These are phyloP conservation scores for Protomyces gravidus DNA, from an alignment of 1,139 yeast species.

Conservation along the genomic window DNA sequence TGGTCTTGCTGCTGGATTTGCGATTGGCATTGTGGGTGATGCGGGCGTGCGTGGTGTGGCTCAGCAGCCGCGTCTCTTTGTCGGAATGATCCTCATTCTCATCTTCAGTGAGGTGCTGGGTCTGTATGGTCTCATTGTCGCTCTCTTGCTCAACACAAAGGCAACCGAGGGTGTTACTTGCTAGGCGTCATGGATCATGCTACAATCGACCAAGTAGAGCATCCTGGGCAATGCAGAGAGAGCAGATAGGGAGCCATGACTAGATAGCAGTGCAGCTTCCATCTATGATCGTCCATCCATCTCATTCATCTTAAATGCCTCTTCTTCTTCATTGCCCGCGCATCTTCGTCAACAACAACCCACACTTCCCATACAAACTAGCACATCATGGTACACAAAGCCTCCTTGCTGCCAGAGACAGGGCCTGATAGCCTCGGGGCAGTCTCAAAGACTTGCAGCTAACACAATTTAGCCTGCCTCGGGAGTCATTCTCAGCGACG, in stretches of 20 bases:
- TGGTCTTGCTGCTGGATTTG: conserved; percentile 94
- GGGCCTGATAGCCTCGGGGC: too few species aligned
- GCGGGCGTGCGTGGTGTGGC: conserved; percentile 96
- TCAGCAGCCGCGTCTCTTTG: conserved; percentile 95
- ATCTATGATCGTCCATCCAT: too few species aligned
- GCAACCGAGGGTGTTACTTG: conserved; percentile 59
- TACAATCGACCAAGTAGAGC: too few species aligned
- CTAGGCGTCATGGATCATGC: too few species aligned
- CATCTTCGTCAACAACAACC: too few species aligned
- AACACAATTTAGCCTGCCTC: conserved; percentile 25
- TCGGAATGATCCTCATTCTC: conserved; percentile 84
- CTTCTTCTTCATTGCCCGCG: too few species aligned
- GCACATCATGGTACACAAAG: background rate
- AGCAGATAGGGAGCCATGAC: too few species aligned
- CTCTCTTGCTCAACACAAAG: conserved; percentile 89
- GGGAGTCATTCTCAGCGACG: conserved; percentile 93
- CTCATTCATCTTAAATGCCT: too few species aligned
- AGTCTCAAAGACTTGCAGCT: conserved; percentile 1
- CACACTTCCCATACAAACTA: too few species aligned
- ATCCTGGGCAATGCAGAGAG: too few species aligned
- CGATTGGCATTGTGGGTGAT: conserved; percentile 98
- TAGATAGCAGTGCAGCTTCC: too few species aligned
- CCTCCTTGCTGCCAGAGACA: background rate
- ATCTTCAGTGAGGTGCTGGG: conserved; percentile 97
- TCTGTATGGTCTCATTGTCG: conserved; percentile 90